Conservation (phyloP, 1,139 yeast genomes). For the Geotrichum reessii region DNA sequence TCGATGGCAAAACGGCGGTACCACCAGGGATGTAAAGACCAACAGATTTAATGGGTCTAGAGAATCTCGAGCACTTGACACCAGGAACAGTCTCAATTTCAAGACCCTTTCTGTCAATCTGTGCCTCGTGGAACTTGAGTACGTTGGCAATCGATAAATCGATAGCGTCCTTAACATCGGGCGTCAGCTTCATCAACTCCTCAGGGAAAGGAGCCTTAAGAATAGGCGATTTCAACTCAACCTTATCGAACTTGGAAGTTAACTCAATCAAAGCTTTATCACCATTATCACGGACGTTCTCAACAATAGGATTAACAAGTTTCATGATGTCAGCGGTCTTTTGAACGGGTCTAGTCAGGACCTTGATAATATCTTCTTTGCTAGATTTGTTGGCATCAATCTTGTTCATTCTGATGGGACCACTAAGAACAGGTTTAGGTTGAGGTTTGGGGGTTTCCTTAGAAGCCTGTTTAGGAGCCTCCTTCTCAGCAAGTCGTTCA, state of each 20-base stretch:
- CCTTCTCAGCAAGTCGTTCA: slow-evolving; percentile 29
- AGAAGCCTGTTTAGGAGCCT: slow-evolving; percentile 15
- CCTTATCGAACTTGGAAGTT: slow-evolving; percentile 89
- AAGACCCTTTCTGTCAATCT: slow-evolving; percentile 50
- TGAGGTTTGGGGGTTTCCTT: slow-evolving; percentile 20
- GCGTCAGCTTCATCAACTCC: slow-evolving; percentile 65
- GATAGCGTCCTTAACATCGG: slow-evolving; percentile 76
- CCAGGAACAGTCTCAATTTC: slow-evolving; percentile 94
- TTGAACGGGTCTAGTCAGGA: slow-evolving; percentile 84
- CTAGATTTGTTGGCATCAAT: slow-evolving; percentile 47
- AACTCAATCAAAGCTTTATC: slow-evolving; percentile 80
- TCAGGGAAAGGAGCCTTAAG: slow-evolving; percentile 81
- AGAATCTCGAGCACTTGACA: slow-evolving; percentile 86
- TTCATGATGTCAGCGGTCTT: slow-evolving; percentile 88
- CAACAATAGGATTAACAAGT: slow-evolving; percentile 82
- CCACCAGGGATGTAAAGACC: slow-evolving; percentile 98
- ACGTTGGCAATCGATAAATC: slow-evolving; percentile 87
- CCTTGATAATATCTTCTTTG: slow-evolving; percentile 46
- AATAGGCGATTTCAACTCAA: slow-evolving; percentile 62
- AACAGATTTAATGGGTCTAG: slow-evolving; percentile 89
- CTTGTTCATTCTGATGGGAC: slow-evolving; percentile 55
- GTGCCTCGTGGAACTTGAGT: slow-evolving; percentile 90
- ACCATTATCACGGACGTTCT: slow-evolving; percentile 69
- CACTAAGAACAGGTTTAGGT: slow-evolving; percentile 30
- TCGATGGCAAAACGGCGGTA: slow-evolving; percentile 95